Evolutionary conservation across 2,329 filamentous ascomycete genomes (phyloP).

Genomic region (Colletotrichum sp.): DNA sequence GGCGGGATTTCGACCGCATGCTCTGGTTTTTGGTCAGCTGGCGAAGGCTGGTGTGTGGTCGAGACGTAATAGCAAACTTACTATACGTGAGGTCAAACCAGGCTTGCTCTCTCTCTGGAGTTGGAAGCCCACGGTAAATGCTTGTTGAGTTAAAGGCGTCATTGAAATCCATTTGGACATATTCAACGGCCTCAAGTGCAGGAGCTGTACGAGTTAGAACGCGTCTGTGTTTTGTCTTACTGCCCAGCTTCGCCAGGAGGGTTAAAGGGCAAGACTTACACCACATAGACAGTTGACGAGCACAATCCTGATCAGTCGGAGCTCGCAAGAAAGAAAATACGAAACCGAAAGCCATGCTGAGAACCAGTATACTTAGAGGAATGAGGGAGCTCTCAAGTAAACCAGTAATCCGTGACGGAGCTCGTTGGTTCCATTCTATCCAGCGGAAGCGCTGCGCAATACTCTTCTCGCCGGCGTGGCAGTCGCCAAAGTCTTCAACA

Average conservation of each 20-base stretch:
- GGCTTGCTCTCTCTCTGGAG: neutral
- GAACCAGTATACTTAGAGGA: neutral
- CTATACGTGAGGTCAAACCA: constrained; percentile 1
- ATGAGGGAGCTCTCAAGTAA: neutral
- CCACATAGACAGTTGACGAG: constrained; percentile 1
- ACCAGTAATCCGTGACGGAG: neutral
- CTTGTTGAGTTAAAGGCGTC: constrained; percentile 1
- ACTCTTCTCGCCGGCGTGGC: neutral
- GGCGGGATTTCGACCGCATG: neutral
- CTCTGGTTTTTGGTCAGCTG: neutral
- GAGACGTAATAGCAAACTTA: neutral
- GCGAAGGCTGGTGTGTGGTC: neutral
- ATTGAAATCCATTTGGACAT: neutral
- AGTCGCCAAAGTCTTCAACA: neutral
- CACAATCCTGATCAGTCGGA: neutral
- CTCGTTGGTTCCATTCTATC: neutral
- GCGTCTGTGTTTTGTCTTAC: neutral
- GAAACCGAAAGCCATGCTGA: neutral
- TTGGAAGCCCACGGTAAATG: constrained; percentile 6
- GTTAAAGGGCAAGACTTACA: neutral
- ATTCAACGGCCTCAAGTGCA: constrained; percentile 8
- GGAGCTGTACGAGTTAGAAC: neutral
- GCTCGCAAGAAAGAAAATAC: neutral
- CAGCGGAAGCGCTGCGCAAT: neutral
- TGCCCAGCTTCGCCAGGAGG: neutral